These are phyloP conservation scores for Desmodesmus armatus DNA, from an alignment of 139 green algal species.

Conservation along the genomic window DNA sequence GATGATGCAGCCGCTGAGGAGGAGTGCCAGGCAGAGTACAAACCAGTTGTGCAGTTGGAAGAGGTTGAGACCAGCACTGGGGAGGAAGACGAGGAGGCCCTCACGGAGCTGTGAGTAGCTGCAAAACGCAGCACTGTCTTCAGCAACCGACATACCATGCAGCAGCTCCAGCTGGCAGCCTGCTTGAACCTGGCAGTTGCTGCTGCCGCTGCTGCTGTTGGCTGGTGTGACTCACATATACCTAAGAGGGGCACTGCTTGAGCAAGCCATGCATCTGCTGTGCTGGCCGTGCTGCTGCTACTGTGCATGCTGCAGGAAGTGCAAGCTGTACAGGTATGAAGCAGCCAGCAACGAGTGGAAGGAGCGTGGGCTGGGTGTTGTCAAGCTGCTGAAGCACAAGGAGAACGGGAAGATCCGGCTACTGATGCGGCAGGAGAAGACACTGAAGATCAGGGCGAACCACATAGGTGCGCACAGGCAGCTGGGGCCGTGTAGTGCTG, in stretches of 20 bases:
- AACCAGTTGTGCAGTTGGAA: constrained; percentile 95
- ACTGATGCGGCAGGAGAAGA: constrained; percentile 98
- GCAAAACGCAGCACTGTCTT: too few species aligned
- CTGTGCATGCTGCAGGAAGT: constrained; percentile 86
- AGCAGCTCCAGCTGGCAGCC: too few species aligned
- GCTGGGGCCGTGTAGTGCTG: background rate
- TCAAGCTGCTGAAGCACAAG: constrained; percentile 96
- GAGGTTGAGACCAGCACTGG: constrained; percentile 94
- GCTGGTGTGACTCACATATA: too few species aligned
- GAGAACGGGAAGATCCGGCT: constrained; percentile 91
- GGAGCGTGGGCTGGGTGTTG: constrained; percentile 93
- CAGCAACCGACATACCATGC: too few species aligned
- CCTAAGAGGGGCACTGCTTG: background rate
- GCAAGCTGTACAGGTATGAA: constrained; percentile 98
- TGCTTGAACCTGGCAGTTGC: too few species aligned
- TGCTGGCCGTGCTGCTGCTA: too few species aligned
- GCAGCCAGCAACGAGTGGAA: constrained; percentile 96
- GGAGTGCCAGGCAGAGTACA: constrained; percentile 94
- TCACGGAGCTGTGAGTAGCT: constrained; percentile 89
- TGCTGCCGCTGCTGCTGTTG: too few species aligned
- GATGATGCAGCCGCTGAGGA: constrained; percentile 78
- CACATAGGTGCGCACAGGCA: constrained; percentile 78
- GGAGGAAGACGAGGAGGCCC: constrained; percentile 93
- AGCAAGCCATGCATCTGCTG: background rate
- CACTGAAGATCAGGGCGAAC: constrained; percentile 99